Conservation (phyloP, 2,329 filamentous ascomycete genomes). For the Coniella lustricola region DNA sequence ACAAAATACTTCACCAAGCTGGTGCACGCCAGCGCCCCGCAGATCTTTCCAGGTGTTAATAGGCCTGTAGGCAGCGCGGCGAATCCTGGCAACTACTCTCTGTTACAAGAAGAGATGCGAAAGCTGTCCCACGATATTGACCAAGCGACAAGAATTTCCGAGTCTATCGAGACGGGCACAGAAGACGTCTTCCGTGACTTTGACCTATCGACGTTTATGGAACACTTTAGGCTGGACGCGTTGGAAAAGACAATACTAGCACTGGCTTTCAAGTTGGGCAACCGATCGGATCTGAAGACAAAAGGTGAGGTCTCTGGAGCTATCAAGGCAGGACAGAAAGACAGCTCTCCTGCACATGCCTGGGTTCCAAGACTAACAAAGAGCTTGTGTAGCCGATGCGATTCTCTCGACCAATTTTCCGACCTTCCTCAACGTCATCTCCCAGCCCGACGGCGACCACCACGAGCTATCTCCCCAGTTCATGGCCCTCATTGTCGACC, state of each 20-base stretch:
- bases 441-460: conserved; percentile 56
- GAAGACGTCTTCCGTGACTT: conserved; percentile 95
- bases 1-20: conserved; percentile 92
- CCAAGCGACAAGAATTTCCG: conserved; percentile 84
- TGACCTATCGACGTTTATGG: conserved; percentile 89
- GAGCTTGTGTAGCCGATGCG: conserved; percentile 61
- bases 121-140: conserved; percentile 75
- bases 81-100: conserved; percentile 70
- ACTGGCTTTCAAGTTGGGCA: conserved; percentile 79
- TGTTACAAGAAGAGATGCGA: conserved; percentile 76
- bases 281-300: conserved; percentile 72
- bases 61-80: conserved; percentile 54
- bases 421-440: conserved; percentile 70
- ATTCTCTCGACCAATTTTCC: conserved; percentile 75
- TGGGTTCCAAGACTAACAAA: conserved; percentile 26
- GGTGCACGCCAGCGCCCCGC: conserved; percentile 80
- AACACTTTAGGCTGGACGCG: conserved; percentile 90
- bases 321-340: too few relatives aligned
- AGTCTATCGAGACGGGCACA: conserved; percentile 83
- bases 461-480: conserved; percentile 62
- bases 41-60: conserved; percentile 79
- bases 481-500: conserved; percentile 74
- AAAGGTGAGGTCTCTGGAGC: conserved; percentile 68
- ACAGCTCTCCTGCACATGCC: conserved; percentile 6
- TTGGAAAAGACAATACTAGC: conserved; percentile 82